Base-by-base conservation (phyloP, 2,329 filamentous ascomycete genomes). In the Colletotrichum falcatum region DNA sequence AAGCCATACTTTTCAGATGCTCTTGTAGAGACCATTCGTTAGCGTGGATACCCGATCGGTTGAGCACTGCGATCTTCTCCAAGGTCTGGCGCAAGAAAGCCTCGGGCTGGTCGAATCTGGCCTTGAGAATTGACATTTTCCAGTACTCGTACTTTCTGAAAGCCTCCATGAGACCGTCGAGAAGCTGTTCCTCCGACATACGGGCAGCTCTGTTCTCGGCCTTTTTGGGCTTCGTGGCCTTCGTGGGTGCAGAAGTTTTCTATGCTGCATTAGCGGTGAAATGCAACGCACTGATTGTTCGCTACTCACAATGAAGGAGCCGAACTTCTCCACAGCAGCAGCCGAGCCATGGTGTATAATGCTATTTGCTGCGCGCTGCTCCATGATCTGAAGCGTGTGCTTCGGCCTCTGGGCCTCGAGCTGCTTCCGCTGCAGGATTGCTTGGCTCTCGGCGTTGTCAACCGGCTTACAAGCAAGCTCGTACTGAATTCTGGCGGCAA, bases 61-160 rank as follows among this genome's bases (percentile, higher is more conserved):
- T 91, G 71, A 97, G 83, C 26, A 92, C 89, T 0, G 94, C 95
- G 70, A 98, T 89, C 77, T 94, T 90, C 73, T 95, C 92, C 74
- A 99, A 83, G 0, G 91, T 92, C 78, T 96, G 90, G 65, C 95
- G 94, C 72, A 99, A 88, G 80, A 95, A 98, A n/a, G 92, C 91
- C 79, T 98, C 96, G 1, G 96, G 96, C 82, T 99, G 96, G 70
- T 91, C 89, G 48, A 97, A 88, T 23, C 70, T 70, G n/a, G 70
- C 72, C 56, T 73, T 73, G 54, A 73, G 61, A 48, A 73, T 72
- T 7, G 72, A 73, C 70, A 73, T 73, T 53, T 73, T 73, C 95
- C 95, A 99, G 81, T 96, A 98, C 76, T 91, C 90, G 85, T 92
- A 97, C 76, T 92, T 85, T 66, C 91, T 89, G 89, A 98, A 99